These are phyloP conservation scores for Piloderma croceum DNA, from an alignment of 768 basidiomycete genomes.

Conservation along the genomic window DNA sequence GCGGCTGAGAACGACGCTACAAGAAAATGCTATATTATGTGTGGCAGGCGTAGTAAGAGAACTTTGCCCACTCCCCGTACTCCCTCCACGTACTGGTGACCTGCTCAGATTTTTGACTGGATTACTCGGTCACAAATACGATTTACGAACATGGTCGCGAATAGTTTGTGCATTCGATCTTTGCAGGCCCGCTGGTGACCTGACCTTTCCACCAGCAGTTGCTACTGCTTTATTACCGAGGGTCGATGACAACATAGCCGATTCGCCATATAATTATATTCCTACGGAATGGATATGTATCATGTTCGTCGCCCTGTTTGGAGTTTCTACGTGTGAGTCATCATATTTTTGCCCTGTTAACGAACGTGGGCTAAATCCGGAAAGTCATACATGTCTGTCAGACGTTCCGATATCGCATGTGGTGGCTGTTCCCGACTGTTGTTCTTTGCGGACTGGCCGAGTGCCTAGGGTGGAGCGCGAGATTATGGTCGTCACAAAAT, in stretches of 20 bases:
- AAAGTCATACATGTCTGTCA: constrained; percentile 46
- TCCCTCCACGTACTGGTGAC: no score
- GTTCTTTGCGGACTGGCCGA: constrained; percentile 45
- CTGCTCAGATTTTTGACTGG: no score
- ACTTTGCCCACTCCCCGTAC: no score
- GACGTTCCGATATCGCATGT: constrained; percentile 37
- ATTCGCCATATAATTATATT: constrained; percentile 36
- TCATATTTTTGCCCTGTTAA: background rate
- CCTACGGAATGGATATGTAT: constrained; percentile 35
- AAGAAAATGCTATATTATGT: no score
- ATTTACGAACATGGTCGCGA: no score
- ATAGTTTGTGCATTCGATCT: no score
- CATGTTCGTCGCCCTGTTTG: constrained; percentile 36
- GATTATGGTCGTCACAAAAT: constrained; percentile 43
- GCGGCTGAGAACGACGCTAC: no score
- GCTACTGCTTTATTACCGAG: constrained; percentile 23
- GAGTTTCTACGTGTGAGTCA: constrained; percentile 33
- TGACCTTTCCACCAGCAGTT: no score
- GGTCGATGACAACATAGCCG: constrained; percentile 21
- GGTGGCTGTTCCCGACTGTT: constrained; percentile 50
- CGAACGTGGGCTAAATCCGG: background rate
- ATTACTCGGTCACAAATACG: no score
- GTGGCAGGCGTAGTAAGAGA: no score
- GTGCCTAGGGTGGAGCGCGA: constrained; percentile 48
- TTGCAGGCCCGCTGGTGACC: no score